Evolutionary conservation across 2,329 filamentous ascomycete genomes (phyloP).

Genomic region (Capronia americana): DNA sequence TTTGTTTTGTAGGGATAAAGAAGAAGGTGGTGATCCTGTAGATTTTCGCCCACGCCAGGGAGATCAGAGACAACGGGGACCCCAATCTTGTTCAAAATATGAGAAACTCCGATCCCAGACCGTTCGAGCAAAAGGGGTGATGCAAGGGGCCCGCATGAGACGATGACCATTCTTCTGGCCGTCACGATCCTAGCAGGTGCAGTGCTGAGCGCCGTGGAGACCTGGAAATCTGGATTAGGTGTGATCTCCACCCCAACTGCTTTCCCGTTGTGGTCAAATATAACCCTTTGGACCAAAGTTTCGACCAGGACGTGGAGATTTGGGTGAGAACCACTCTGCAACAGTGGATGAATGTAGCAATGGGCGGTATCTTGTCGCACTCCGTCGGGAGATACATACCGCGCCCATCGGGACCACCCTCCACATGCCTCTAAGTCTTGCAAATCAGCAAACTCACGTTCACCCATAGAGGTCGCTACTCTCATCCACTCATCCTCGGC

Average conservation of each 20-base stretch:
- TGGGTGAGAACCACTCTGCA: conserved; percentile 56
- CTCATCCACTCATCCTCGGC: background rate
- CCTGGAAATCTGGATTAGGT: conserved; percentile 43
- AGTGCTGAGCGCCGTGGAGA: background rate
- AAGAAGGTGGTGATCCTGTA: conserved; percentile 62
- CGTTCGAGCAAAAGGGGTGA: conserved; percentile 66
- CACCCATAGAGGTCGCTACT: background rate
- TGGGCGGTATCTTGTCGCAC: conserved; percentile 64
- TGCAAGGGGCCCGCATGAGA: conserved; percentile 64
- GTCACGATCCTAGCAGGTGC: background rate
- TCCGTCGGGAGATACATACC: conserved; percentile 59
- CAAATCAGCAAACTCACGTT: background rate
- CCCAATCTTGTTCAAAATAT: conserved; percentile 49
- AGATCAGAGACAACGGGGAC: conserved; percentile 54
- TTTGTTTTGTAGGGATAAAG: conserved; percentile 60
- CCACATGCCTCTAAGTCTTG: background rate
- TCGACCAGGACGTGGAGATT: conserved; percentile 66
- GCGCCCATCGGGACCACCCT: conserved; percentile 49
- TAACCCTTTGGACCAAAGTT: conserved; percentile 61
- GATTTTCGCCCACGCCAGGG: conserved; percentile 56
- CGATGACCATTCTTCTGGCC: conserved; percentile 58
- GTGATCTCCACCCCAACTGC: conserved; percentile 68
- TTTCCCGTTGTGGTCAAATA: conserved; percentile 57
- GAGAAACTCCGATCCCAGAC: conserved; percentile 62
- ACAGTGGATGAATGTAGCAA: conserved; percentile 59